Evolutionary conservation across 345 rosid genomes (phyloP).

Genomic region (Ceriops tagal): DNA sequence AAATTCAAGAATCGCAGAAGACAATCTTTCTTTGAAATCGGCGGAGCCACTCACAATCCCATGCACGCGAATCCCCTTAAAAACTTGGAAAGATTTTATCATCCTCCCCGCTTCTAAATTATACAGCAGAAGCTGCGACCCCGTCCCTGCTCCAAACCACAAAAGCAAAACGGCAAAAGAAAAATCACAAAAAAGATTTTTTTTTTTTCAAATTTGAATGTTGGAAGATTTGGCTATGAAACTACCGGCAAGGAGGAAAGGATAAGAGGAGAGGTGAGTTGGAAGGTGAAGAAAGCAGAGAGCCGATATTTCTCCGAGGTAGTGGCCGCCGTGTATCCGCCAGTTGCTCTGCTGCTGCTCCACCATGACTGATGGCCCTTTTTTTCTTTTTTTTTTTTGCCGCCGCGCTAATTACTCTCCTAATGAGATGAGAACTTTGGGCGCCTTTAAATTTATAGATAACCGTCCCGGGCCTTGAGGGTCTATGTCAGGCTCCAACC

Average conservation of each 20-base stretch:
- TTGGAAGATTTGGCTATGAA: not conserved
- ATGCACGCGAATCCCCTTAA: slow-evolving; percentile 81
- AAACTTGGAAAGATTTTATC: slow-evolving; percentile 65
- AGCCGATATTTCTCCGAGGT: slow-evolving; percentile 82
- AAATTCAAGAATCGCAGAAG: slow-evolving; percentile 24
- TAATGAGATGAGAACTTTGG: not conserved
- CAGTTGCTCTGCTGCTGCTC: slow-evolving; percentile 33
- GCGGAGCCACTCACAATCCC: slow-evolving; percentile 48
- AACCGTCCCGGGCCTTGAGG: not conserved
- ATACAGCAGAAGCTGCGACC: slow-evolving; percentile 68
- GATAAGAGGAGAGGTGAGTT: slow-evolving; percentile 39
- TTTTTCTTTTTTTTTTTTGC: not conserved
- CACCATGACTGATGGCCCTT: slow-evolving; percentile 30
- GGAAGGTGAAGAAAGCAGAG: slow-evolving; percentile 69
- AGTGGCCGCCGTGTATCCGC: slow-evolving; percentile 50
- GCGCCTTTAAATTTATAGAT: not conserved
- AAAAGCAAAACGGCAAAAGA: not conserved
- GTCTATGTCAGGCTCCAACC: too few relatives aligned
- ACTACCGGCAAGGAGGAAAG: slow-evolving; percentile 64
- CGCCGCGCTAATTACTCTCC: not conserved
- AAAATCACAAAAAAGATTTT: not conserved
- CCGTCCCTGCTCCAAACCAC: slow-evolving; percentile 50
- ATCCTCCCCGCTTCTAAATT: slow-evolving; percentile 46
- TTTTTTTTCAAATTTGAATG: too few relatives aligned
- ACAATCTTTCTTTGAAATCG: slow-evolving; percentile 18